Evolutionary conservation across 257 asterid genomes (phyloP), one percentile per base, ranked within the genome.

Genomic region (Fraxinus americana): DNA sequence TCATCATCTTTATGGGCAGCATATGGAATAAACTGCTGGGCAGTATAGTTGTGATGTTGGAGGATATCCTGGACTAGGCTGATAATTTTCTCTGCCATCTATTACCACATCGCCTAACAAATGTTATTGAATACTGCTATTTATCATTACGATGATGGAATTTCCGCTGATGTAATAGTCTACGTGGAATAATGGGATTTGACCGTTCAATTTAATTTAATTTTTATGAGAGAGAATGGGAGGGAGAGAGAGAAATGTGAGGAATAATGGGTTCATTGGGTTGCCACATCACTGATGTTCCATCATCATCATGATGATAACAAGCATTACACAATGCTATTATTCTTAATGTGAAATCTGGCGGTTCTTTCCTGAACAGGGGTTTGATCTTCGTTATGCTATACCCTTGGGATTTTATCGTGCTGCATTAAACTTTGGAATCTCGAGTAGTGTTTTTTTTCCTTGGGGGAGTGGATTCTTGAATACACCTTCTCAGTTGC

Each of bases 381-480:
- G 94, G 80, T 78, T 94, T 76, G 99, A 96, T 83, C 77, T 94
- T 80, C 98, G 97, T 63, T 92, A 86, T 81, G 97, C 97, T 59
- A 52, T 96, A 27, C 99, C 99, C 74, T 82, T 96, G 84, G 98
- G 98, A 36, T 91, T 93, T 88, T 90, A 74, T 72, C 85, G 88
- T 32, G 82, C 94, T 76, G 97, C 99, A 67, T 73, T 96, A 25
- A 96, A 94, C 77, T 39, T 94, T 50, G 99, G 99, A 59, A 17
- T 94, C 73, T 91, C 98, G 1, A 91, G 88, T 75, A 98, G 98
- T 45, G 83, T 90, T 75, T 48, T 89, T 68, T 79, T 92, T 73
- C 99, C 99, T 59, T 96, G 97, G 98, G 97, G 97, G 57, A 82
- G 73, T 35, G 97, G 96, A 77, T 88, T 77, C 83, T 83, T 87